These are phyloP conservation scores for Aspergillus vadensis DNA, from an alignment of 2,329 filamentous ascomycete genomes.

Conservation along the genomic window DNA sequence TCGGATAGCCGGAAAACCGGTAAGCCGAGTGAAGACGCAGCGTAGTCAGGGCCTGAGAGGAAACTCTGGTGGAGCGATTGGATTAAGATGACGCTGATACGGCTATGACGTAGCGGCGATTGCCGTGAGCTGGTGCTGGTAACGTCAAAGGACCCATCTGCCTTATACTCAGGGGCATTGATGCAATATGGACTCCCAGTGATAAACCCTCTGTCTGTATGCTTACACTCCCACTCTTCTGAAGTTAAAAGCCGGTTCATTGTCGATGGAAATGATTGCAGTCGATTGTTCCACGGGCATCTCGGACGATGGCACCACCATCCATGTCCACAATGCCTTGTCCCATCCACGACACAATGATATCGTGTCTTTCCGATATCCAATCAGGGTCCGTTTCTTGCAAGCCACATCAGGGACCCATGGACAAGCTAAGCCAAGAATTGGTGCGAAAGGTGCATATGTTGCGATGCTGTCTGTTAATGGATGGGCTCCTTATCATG, in stretches of 20 bases:
- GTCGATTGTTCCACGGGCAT: neutral
- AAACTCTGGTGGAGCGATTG: neutral
- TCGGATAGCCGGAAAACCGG: neutral
- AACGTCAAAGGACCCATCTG: neutral
- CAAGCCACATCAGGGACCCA: neutral
- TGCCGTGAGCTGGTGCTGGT: neutral
- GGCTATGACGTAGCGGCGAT: neutral
- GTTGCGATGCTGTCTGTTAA: too few relatives aligned
- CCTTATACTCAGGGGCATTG: neutral
- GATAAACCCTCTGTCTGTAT: neutral
- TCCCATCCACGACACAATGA: neutral
- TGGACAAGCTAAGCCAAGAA: neutral
- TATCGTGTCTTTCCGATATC: neutral
- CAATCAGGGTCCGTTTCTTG: neutral
- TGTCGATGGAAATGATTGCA: neutral
- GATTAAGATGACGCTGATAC: neutral
- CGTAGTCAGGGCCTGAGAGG: neutral
- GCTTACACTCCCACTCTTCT: neutral
- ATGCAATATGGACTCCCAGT: neutral
- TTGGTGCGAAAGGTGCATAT: neutral
- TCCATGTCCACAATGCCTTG: neutral
- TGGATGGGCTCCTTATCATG: neutral
- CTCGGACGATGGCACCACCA: neutral
- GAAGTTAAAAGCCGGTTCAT: neutral
- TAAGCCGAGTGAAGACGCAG: neutral